Evolutionary conservation across 2,329 filamentous ascomycete genomes (phyloP).

Genomic region (Fusarium praegraminearum): DNA sequence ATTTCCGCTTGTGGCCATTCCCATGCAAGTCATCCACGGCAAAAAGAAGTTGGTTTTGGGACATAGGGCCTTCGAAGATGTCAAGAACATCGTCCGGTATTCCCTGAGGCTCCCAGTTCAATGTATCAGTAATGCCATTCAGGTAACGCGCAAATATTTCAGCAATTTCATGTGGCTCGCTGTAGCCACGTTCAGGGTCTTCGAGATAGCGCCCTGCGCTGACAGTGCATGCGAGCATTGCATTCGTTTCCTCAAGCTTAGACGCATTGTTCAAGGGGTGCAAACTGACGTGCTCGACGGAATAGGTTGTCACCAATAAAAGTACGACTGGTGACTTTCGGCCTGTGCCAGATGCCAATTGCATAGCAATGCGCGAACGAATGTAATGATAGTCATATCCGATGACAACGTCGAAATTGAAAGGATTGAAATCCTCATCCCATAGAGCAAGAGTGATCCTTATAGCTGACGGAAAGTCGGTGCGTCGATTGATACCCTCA

Average conservation of each 20-base stretch:
- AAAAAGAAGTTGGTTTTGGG: conserved; percentile 48
- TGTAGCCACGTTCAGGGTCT: conserved; percentile 55
- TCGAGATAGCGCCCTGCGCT: conserved; percentile 55
- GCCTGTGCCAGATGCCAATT: conserved; percentile 29
- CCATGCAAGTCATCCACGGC: conserved; percentile 35
- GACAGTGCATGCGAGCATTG: conserved; percentile 56
- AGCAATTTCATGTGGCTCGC: conserved; percentile 61
- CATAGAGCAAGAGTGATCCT: conserved; percentile 60
- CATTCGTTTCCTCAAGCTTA: conserved; percentile 61
- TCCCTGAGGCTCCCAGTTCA: conserved; percentile 61
- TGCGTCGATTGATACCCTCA: conserved; percentile 48
- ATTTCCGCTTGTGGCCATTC: conserved; percentile 60
- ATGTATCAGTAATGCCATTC: conserved; percentile 51
- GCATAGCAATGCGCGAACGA: conserved; percentile 51
- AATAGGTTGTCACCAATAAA: conserved; percentile 62
- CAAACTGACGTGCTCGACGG: conserved; percentile 68
- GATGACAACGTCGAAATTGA: conserved; percentile 63
- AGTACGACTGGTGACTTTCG: conserved; percentile 59
- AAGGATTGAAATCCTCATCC: conserved; percentile 53
- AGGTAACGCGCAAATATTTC: conserved; percentile 61
- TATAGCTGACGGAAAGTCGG: conserved; percentile 52
- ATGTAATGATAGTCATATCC: conserved; percentile 65
- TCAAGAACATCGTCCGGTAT: conserved; percentile 65
- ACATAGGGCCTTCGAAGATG: conserved; percentile 57
- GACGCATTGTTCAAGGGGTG: conserved; percentile 55